Evolutionary conservation across 2,329 filamentous ascomycete genomes (phyloP).

Genomic region (Lachnellula hyalina): DNA sequence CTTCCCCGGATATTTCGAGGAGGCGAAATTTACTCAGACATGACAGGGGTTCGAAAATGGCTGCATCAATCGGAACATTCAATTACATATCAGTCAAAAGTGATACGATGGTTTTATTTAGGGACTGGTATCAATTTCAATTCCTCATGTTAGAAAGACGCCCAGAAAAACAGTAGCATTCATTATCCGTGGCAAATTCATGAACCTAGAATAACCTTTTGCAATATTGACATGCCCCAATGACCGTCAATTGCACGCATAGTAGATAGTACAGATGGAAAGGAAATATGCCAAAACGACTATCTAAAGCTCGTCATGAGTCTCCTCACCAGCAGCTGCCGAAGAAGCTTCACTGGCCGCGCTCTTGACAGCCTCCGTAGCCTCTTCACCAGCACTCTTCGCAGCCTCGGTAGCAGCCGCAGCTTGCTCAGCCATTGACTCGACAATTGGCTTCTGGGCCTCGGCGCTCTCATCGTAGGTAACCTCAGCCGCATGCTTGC

Average conservation of each 20-base stretch:
- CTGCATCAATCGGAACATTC: not conserved
- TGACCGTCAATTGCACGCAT: constrained; percentile 5
- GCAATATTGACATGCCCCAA: constrained; percentile 5
- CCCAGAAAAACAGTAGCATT: not conserved
- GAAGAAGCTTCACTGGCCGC: constrained; percentile 41
- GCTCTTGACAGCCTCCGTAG: constrained; percentile 43
- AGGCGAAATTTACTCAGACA: not conserved
- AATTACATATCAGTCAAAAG: too few species aligned
- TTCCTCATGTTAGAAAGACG: not conserved
- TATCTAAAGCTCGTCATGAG: constrained; percentile 73
- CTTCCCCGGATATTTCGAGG: not conserved
- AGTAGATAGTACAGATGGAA: constrained; percentile 25
- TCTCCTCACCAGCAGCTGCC: constrained; percentile 35
- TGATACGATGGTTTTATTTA: too few species aligned
- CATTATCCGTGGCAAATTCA: constrained; percentile 9
- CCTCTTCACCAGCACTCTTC: constrained; percentile 38
- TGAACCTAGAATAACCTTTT: constrained; percentile 5
- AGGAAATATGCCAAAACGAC: constrained; percentile 11
- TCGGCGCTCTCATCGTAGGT: constrained; percentile 51
- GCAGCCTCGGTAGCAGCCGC: constrained; percentile 35
- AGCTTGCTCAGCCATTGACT: constrained; percentile 36
- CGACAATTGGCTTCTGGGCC: constrained; percentile 33
- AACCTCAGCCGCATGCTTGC: constrained; percentile 77
- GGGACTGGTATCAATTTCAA: not conserved
- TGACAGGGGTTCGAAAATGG: too few species aligned